Base-by-base conservation (phyloP, 345 rosid species). In the Corchorus capsularis region DNA sequence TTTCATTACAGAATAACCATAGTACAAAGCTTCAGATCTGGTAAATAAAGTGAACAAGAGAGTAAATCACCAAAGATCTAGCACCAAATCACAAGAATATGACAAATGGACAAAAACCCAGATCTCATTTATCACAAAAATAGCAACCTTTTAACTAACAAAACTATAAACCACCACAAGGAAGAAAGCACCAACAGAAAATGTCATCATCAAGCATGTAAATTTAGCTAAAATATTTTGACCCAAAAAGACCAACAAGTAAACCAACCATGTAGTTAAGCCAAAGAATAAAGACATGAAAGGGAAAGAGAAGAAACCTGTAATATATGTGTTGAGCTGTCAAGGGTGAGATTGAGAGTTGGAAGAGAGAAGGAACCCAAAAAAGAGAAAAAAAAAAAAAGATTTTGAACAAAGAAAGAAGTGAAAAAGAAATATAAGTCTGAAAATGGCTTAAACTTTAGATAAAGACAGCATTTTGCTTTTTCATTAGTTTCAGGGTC, bases 1-100 rank as follows among this genome's bases (percentile, higher is more conserved):
- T 5, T 39, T 32, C 69, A 72, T 34, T 46, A 54, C 45, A 79
- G 52, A 54, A 57, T 47, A 66, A 75, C 52, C 46, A 55, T 46
- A 70, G 37, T 3, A 45, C 32, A 7, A 37, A 71, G 69, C 64
- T 63, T 80, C 77, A 85, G 89, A 90, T 90, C 89, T 79, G 83
- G 56, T 63, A 45, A 69, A 34, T 35, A 37, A 79, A 19, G 47
- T 56, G 56, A 77, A n/a, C 63, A 59, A 79, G 45, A 63, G 4
- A 69, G 63, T 37, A 52, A 77, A 72, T 43, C 39, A 75, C 49
- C 55, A 72, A 81, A 73, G 86, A 85, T 87, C 82, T 80, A 81
- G 47, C 78, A 67, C 62, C 59, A 78, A 77, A 52, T 62, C 52
- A 54, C 59, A 66, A 35, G 75, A 61, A 73, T 11, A 35, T 46